These are phyloP conservation scores for Barnettozyma wickerhamii DNA, from an alignment of 805 yeast species.

Conservation along the genomic window DNA sequence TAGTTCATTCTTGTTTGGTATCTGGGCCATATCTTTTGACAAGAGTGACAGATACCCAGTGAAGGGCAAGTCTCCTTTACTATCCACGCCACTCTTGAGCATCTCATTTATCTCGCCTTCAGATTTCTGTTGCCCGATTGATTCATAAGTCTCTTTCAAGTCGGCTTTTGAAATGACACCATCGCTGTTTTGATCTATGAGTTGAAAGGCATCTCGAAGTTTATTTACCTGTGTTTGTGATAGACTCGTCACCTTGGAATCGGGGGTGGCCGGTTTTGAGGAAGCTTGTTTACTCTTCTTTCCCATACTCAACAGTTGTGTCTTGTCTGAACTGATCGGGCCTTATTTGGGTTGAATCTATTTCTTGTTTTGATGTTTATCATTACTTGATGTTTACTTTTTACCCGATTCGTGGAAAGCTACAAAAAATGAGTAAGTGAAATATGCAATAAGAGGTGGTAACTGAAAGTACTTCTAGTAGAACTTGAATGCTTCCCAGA, in stretches of 20 bases:
- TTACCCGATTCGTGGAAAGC: constrained; percentile 3
- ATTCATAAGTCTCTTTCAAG: constrained; percentile 47
- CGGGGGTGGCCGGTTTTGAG: background rate
- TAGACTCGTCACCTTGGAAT: constrained; percentile 34
- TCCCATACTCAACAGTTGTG: background rate
- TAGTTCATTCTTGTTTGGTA: constrained; percentile 50
- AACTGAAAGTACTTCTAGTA: constrained; percentile 3
- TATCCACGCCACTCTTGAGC: constrained; percentile 26
- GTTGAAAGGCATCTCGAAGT: constrained; percentile 68
- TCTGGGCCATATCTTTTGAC: constrained; percentile 47
- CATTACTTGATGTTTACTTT: constrained; percentile 7
- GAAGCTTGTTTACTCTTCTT: too few relatives aligned
- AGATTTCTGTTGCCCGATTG: constrained; percentile 43
- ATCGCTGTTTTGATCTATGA: constrained; percentile 81
- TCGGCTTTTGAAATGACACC: constrained; percentile 56
- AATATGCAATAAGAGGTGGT: too few relatives aligned
- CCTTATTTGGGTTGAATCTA: background rate
- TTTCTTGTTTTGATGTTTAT: constrained; percentile 22
- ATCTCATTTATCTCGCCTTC: constrained; percentile 43
- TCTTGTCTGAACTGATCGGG: background rate
- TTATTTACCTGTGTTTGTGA: constrained; percentile 60
- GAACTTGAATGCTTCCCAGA: constrained; percentile 53
- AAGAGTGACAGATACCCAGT: constrained; percentile 62
- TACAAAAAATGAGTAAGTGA: background rate
- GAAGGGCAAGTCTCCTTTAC: constrained; percentile 40